Evolutionary conservation across 1,139 yeast species (phyloP).

Genomic region (Zygoascus hellenicus): DNA sequence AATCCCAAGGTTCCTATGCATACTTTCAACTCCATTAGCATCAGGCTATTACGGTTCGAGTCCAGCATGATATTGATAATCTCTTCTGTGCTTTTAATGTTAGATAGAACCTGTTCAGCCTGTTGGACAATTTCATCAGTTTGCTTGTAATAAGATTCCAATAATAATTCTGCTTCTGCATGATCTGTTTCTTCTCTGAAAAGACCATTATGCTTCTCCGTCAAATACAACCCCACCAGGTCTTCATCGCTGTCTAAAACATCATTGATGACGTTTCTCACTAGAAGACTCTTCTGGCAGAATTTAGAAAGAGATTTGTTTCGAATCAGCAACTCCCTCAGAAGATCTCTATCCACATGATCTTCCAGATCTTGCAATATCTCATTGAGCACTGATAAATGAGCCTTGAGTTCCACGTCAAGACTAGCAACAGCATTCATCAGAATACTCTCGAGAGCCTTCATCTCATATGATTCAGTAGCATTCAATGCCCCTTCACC

Average conservation of each 20-base stretch:
- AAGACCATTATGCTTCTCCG: constrained; percentile 36
- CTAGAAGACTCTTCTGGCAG: constrained; percentile 71
- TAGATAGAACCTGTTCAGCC: constrained; percentile 73
- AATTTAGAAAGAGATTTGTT: constrained; percentile 72
- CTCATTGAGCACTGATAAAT: constrained; percentile 59
- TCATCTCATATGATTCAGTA: constrained; percentile 58
- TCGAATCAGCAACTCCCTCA: constrained; percentile 68
- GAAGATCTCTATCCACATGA: constrained; percentile 71
- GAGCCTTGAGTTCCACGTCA: constrained; percentile 73
- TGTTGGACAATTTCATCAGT: constrained; percentile 94
- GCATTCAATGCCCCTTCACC: constrained; percentile 2
- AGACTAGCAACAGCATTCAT: constrained; percentile 75
- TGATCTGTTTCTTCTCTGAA: constrained; percentile 25
- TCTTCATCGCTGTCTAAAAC: constrained; percentile 85
- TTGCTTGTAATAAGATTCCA: constrained; percentile 87
- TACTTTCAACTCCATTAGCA: constrained; percentile 80
- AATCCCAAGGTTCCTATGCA: constrained; percentile 82
- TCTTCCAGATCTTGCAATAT: constrained; percentile 74
- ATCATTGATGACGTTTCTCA: constrained; percentile 80
- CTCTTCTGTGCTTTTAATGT: constrained; percentile 89
- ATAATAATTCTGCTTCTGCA: constrained; percentile 74
- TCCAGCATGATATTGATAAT: constrained; percentile 88
- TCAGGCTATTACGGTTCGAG: constrained; percentile 85
- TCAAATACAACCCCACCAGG: constrained; percentile 72
- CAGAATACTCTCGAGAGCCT: constrained; percentile 80